Conservation (phyloP, 2,329 filamentous ascomycete genomes). For the Diaporthe nobilis region DNA sequence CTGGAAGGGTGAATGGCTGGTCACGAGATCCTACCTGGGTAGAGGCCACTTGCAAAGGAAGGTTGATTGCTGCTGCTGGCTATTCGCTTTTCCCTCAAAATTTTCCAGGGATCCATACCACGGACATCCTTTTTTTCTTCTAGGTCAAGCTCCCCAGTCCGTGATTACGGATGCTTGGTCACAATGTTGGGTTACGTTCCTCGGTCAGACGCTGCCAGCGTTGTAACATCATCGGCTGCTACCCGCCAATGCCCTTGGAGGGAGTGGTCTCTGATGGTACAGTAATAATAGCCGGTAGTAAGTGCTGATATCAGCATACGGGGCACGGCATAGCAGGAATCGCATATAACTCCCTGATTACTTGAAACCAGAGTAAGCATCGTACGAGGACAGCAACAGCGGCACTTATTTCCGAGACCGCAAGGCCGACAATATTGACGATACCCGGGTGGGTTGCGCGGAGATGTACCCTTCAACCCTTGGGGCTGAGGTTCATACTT, state of each 20-base stretch:
- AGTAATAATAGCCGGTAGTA: not conserved
- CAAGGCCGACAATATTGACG: not conserved
- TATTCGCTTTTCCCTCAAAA: not conserved
- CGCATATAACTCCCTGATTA: not conserved
- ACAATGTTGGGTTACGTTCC: constrained; percentile 18
- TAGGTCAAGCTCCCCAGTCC: not conserved
- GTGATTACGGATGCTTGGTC: constrained; percentile 24
- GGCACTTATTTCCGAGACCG: constrained; percentile 14
- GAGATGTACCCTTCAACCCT: not conserved
- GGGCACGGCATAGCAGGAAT: not conserved
- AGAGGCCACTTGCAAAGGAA: not conserved
- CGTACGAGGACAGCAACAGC: not conserved
- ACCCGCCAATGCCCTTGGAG: constrained; percentile 16
- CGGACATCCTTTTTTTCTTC: not conserved
- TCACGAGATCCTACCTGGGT: not conserved
- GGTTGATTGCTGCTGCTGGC: not conserved
- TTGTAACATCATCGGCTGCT: constrained; percentile 29
- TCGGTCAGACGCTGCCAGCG: constrained; percentile 24
- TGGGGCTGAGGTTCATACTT: constrained; percentile 10
- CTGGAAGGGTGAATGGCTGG: not conserved
- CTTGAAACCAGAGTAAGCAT: not conserved
- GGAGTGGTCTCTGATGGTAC: not conserved
- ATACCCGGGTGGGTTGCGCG: not conserved
- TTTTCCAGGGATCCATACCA: constrained; percentile 3
- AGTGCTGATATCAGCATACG: constrained; percentile 17